phyloP scores from a whole-genome alignment of 148 eudicot genomes.

The Salicornia ramosissima region DNA sequence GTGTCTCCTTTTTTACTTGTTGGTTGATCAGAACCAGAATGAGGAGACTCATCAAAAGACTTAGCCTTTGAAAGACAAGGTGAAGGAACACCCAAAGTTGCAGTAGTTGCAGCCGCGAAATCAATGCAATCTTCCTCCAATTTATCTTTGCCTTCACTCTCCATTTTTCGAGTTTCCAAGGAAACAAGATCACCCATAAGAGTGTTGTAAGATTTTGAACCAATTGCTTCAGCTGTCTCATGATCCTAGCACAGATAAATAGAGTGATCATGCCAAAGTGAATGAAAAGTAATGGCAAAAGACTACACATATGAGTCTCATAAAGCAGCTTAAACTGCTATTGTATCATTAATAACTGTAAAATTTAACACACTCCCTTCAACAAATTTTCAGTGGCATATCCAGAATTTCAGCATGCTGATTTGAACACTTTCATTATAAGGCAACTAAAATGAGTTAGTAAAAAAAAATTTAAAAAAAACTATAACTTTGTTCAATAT shows the following conservation, averaged over 20 bases:
- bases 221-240: slow-evolving; percentile 71
- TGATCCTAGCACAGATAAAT: slow-evolving; percentile 45
- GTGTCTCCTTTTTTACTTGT: slow-evolving; percentile 58
- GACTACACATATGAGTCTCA: not conserved
- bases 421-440: too few relatives aligned
- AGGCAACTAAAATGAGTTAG: too few relatives aligned
- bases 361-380: not conserved
- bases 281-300: slow-evolving; percentile 5
- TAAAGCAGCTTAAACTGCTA: not conserved
- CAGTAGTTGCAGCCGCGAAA: slow-evolving; percentile 95
- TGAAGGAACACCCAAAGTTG: slow-evolving; percentile 87
- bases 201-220: slow-evolving; percentile 80
- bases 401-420: too few relatives aligned
- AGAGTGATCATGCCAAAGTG: slow-evolving; percentile 15
- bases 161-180: slow-evolving; percentile 57
- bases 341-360: slow-evolving; percentile 8
- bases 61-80: slow-evolving; percentile 64
- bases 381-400: too few relatives aligned
- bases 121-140: slow-evolving; percentile 72
- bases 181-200: slow-evolving; percentile 89
- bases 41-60: slow-evolving; percentile 64
- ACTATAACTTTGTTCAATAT: too few relatives aligned
- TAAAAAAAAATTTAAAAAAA: too few relatives aligned
- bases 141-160: slow-evolving; percentile 35
- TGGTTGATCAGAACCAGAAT: slow-evolving; percentile 26